Conservation (phyloP, 257 asterid genomes). For the Avicennia marina region DNA sequence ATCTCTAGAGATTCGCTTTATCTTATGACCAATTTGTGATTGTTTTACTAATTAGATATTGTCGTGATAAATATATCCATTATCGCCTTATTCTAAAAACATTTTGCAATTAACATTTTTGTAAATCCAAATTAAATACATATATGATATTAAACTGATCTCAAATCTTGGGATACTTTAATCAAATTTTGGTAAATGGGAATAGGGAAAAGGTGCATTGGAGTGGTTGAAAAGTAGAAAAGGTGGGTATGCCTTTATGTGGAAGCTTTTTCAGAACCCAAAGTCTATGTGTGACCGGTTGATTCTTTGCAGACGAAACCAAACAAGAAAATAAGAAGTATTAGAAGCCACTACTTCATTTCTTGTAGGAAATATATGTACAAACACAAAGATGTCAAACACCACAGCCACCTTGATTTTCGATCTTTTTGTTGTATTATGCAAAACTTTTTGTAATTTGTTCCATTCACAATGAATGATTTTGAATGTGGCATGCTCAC, state of each 20-base stretch:
- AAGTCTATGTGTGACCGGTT: conserved; percentile 20
- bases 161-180: neutral
- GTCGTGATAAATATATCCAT: neutral
- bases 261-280: conserved; percentile 28
- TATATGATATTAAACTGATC: neutral
- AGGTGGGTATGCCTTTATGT: conserved; percentile 17
- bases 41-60: conserved; percentile 1
- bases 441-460: conserved; percentile 27
- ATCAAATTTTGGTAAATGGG: neutral
- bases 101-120: neutral
- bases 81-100: neutral
- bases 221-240: conserved; percentile 37
- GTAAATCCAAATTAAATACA: neutral
- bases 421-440: conserved; percentile 26
- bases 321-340: conserved; percentile 18
- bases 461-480: conserved; percentile 14
- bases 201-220: conserved; percentile 15
- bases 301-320: conserved; percentile 29
- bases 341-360: neutral
- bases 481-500: conserved; percentile 21
- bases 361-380: conserved; percentile 3
- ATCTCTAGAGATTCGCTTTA: neutral
- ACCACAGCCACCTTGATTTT: conserved; percentile 19
- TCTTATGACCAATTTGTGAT: neutral
- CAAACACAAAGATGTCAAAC: conserved; percentile 8